Conservation (phyloP, 2,329 filamentous ascomycete genomes). For the Ustulina deusta region DNA sequence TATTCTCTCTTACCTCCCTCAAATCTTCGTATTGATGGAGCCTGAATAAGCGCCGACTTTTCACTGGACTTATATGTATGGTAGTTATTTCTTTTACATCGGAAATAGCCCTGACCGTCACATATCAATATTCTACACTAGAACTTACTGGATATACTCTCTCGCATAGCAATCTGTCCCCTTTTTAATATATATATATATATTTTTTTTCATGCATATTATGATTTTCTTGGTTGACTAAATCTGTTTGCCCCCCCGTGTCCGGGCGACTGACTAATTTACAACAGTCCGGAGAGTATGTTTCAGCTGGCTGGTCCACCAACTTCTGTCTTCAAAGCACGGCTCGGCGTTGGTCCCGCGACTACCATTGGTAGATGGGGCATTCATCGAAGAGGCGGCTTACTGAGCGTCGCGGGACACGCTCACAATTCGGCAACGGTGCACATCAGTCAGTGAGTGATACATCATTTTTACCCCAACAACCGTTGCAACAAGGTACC, state of each 20-base stretch:
- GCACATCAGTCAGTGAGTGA: conserved; percentile 25
- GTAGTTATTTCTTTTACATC: conserved; percentile 17
- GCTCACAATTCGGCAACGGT: conserved; percentile 8
- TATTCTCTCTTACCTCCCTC: background rate
- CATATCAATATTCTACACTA: conserved; percentile 18
- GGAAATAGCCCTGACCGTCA: conserved; percentile 25
- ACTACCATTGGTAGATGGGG: conserved; percentile 6
- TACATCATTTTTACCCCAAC: conserved; percentile 22
- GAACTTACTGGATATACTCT: background rate
- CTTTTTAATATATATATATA: too few relatives aligned
- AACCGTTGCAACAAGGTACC: conserved; percentile 20
- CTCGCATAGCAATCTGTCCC: conserved; percentile 4
- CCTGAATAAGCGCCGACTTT: conserved; percentile 23
- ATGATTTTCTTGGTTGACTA: too few relatives aligned
- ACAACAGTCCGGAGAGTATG: background rate
- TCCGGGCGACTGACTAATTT: background rate
- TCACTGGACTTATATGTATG: conserved; percentile 2
- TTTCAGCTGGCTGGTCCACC: conserved; percentile 18
- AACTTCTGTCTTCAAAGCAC: conserved; percentile 18
- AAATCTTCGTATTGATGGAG: conserved; percentile 2
- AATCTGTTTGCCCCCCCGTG: background rate
- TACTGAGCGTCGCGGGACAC: conserved; percentile 11
- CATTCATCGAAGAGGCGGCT: conserved; percentile 5
- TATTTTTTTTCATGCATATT: conserved; percentile 6
- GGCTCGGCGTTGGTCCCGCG: background rate